These are phyloP conservation scores for Rhizopogon vulgaris DNA, from an alignment of 768 basidiomycete genomes.

Conservation along the genomic window DNA sequence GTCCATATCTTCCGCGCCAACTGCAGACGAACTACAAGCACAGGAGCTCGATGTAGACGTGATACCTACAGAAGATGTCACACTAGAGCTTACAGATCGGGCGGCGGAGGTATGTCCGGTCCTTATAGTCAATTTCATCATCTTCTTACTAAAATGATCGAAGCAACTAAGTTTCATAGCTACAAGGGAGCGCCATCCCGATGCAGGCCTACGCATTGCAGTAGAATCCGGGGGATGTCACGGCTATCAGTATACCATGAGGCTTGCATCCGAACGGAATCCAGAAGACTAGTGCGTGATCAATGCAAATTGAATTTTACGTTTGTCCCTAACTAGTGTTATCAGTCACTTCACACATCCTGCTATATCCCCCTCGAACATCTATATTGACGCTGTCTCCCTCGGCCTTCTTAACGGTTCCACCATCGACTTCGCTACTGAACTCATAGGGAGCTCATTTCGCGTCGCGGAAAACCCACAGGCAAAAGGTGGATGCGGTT, in stretches of 20 bases:
- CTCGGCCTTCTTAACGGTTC: slow-evolving; percentile 82
- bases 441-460: slow-evolving; percentile 92
- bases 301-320: not conserved
- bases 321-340: not conserved
- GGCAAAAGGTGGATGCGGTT: slow-evolving; percentile 90
- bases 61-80: slow-evolving; percentile 45
- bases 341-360: slow-evolving; percentile 70
- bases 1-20: slow-evolving; percentile 28
- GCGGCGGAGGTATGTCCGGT: slow-evolving; percentile 59
- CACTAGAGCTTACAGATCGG: slow-evolving; percentile 59
- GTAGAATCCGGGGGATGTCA: slow-evolving; percentile 97
- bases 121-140: not conserved
- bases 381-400: slow-evolving; percentile 84
- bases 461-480: slow-evolving; percentile 81
- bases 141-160: slow-evolving; percentile 6
- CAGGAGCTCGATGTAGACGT: slow-evolving; percentile 63
- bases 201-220: slow-evolving; percentile 69
- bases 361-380: slow-evolving; percentile 59
- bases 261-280: slow-evolving; percentile 54
- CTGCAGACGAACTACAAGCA: slow-evolving; percentile 45
- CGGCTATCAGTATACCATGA: slow-evolving; percentile 95
- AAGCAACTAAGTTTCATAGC: slow-evolving; percentile 79
- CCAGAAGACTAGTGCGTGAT: slow-evolving; percentile 80
- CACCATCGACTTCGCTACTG: slow-evolving; percentile 86
- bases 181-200: slow-evolving; percentile 50